Evolutionary conservation across 2,329 filamentous ascomycete species (phyloP).

Genomic region (Nothomitra cinnamomea): DNA sequence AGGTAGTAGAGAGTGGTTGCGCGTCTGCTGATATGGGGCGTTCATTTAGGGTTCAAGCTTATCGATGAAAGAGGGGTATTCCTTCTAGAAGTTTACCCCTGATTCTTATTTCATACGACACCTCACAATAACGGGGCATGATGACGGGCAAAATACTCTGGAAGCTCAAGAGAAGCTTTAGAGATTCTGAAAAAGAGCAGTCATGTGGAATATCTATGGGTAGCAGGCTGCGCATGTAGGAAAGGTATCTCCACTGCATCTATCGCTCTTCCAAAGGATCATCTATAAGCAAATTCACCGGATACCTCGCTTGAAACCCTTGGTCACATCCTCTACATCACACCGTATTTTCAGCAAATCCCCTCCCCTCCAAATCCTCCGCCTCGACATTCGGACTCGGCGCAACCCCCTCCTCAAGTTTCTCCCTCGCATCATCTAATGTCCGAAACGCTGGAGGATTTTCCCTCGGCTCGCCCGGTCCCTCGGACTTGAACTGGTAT

Average conservation of each 20-base stretch:
- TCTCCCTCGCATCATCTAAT: constrained; percentile 31
- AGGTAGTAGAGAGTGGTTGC: too few relatives aligned
- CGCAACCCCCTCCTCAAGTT: constrained; percentile 30
- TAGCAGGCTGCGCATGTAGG: background rate
- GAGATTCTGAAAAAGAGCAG: background rate
- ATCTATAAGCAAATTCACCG: background rate
- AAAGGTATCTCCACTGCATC: background rate
- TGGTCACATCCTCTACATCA: background rate
- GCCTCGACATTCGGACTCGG: constrained; percentile 31
- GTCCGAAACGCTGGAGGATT: constrained; percentile 52
- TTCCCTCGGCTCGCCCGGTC: constrained; percentile 42
- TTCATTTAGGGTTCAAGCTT: too few relatives aligned
- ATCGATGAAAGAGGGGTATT: too few relatives aligned
- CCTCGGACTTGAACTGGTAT: constrained; percentile 62
- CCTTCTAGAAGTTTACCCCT: too few relatives aligned
- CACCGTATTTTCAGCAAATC: constrained; percentile 35
- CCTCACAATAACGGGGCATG: background rate
- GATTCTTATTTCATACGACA: constrained; percentile 27
- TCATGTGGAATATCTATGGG: background rate
- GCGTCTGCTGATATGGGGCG: too few relatives aligned
- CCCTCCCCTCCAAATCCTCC: constrained; percentile 35
- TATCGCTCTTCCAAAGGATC: background rate
- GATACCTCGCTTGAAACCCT: background rate
- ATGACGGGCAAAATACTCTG: background rate
- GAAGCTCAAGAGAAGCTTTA: background rate